Conservation (phyloP, 371 early-diverging fungal genomes). For the Choanephora cucurbitarum region DNA sequence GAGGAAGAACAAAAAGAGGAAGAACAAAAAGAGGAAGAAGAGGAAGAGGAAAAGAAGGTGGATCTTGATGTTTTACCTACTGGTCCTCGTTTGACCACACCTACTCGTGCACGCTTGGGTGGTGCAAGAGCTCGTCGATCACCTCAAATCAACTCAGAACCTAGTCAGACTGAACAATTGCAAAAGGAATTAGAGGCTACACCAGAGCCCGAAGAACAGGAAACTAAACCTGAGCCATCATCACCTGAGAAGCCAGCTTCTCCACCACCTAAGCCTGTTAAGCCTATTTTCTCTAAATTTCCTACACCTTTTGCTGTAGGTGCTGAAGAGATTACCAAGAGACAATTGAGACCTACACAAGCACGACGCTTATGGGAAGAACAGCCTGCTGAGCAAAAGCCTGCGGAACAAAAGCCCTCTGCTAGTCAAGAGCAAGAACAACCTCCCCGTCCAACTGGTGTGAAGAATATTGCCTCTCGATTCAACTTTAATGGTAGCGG, state of each 20-base stretch:
- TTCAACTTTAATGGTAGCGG: conserved; percentile 54
- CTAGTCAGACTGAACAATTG: conserved; percentile 48
- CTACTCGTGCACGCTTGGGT: conserved; percentile 34
- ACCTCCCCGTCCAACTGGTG: conserved; percentile 53
- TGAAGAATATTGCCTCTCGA: conserved; percentile 53
- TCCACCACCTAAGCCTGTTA: conserved; percentile 59
- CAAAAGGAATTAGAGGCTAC: conserved; percentile 35
- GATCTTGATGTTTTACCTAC: conserved; percentile 28
- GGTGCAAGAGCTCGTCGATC: conserved; percentile 34
- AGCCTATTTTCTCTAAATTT: conserved; percentile 68
- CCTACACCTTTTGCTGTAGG: conserved; percentile 63
- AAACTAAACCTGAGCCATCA: conserved; percentile 19
- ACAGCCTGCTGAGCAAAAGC: conserved; percentile 12
- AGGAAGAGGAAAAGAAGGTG: conserved; percentile 17
- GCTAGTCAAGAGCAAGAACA: conserved; percentile 23
- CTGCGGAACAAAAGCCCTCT: conserved; percentile 25
- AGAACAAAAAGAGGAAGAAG: conserved; percentile 8
- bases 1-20: conserved; percentile 2
- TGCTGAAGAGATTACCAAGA: conserved; percentile 38
- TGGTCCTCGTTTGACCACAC: conserved; percentile 47
- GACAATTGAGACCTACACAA: conserved; percentile 43
- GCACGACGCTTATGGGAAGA: conserved; percentile 45
- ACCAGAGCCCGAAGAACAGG: conserved; percentile 9
- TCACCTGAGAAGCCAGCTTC: conserved; percentile 24
- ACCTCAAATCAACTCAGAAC: conserved; percentile 30